Percentiles rank a stretch among this genome's conserved stretches.
Conservation (phyloP, 768 basidiomycete species). For the Mrakia blollopis region DNA sequence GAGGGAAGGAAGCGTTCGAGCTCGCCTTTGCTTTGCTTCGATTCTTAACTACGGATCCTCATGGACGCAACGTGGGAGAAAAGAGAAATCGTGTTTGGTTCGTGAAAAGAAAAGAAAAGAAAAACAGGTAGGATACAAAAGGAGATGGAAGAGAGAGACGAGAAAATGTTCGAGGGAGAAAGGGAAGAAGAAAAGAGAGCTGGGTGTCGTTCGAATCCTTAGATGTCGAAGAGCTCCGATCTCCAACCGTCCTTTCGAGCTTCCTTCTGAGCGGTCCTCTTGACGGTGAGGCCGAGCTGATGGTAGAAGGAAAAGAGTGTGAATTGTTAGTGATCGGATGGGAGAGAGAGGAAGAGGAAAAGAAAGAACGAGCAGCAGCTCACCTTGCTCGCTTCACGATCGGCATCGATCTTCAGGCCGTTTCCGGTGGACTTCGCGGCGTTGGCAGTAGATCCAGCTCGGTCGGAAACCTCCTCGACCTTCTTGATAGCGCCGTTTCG, state of each 20-base stretch:
- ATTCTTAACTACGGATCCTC: too few relatives aligned
- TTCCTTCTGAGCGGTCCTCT: slow-evolving; percentile 14
- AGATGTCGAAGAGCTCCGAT: slow-evolving; percentile 22
- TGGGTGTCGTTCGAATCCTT: slow-evolving; percentile 67
- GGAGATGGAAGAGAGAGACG: too few relatives aligned
- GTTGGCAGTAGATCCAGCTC: slow-evolving; percentile 39
- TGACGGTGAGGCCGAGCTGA: slow-evolving; percentile 18
- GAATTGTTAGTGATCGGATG: neutral
- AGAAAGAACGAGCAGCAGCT: too few relatives aligned
- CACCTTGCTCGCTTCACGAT: slow-evolving; percentile 25
- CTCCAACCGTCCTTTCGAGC: slow-evolving; percentile 28
- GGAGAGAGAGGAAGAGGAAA: neutral
- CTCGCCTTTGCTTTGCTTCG: too few relatives aligned
- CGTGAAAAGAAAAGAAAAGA: too few relatives aligned
- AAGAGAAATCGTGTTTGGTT: too few relatives aligned
- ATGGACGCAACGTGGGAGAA: too few relatives aligned
- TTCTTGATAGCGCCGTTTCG: slow-evolving; percentile 38
- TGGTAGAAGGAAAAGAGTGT: neutral
- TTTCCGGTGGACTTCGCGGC: slow-evolving; percentile 34
- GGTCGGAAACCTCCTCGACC: slow-evolving; percentile 39
- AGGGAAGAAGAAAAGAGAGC: slow-evolving; percentile 83
- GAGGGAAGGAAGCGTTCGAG: too few relatives aligned
- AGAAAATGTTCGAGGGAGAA: slow-evolving; percentile 48
- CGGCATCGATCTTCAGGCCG: slow-evolving; percentile 19
- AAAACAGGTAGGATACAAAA: too few relatives aligned